Conservation (phyloP, 2,329 filamentous ascomycete genomes). For the Amauroascus verrucosus region DNA sequence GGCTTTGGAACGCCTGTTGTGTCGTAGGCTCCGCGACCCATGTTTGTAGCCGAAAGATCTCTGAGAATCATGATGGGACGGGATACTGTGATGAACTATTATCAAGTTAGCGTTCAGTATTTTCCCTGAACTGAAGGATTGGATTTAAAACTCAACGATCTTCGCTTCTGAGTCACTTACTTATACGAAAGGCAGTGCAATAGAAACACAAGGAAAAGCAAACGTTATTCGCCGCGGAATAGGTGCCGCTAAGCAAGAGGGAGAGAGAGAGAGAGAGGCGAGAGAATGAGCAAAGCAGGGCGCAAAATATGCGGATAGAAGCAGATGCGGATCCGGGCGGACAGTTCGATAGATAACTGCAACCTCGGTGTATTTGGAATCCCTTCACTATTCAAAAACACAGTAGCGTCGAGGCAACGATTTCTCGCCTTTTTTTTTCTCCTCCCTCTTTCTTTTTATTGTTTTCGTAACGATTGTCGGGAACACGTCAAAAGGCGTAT, state of each 20-base stretch:
- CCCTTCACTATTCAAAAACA: background rate
- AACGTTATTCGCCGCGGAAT: background rate
- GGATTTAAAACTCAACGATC: background rate
- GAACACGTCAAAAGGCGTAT: background rate
- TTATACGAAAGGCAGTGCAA: background rate
- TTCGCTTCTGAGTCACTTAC: background rate
- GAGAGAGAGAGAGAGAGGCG: too few relatives aligned
- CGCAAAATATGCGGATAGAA: background rate
- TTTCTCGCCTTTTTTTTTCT: background rate
- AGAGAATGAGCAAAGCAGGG: background rate
- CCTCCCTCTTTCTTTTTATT: background rate
- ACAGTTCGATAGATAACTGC: background rate
- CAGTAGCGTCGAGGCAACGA: background rate
- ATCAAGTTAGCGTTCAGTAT: background rate
- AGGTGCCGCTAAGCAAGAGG: too few relatives aligned
- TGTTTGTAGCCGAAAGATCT: conserved; percentile 34
- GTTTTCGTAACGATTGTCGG: background rate
- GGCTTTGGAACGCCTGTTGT: conserved; percentile 44
- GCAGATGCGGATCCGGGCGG: background rate
- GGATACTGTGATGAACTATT: background rate
- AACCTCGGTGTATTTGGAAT: background rate
- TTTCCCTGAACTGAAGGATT: background rate
- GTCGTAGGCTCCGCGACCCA: conserved; percentile 44
- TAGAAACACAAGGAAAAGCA: background rate
- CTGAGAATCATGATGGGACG: conserved; percentile 12